Conservation (phyloP, 1,284 basidiomycete genomes). For the Ceratobasidium sp. region DNA sequence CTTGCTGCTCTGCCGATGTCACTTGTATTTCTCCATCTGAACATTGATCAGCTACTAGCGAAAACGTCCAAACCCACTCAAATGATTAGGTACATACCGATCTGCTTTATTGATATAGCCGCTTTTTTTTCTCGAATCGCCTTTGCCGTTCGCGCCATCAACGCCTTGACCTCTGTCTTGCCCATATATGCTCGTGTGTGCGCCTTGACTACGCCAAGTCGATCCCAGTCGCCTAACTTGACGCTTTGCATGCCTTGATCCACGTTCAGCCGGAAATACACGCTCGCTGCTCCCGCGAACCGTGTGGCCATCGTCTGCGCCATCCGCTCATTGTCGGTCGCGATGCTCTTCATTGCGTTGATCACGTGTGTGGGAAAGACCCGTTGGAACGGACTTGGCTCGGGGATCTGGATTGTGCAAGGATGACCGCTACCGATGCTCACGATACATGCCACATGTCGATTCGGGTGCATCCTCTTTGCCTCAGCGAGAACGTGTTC, state of each 20-base stretch:
- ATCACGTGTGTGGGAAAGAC: background rate
- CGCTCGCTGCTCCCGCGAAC: background rate
- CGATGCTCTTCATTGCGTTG: slow-evolving; percentile 6
- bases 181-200: slow-evolving; percentile 12
- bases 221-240: background rate
- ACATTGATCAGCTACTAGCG: too few relatives aligned
- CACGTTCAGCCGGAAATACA: slow-evolving; percentile 30
- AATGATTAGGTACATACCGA: too few relatives aligned
- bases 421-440: slow-evolving; percentile 26
- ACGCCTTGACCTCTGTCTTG: background rate
- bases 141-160: background rate
- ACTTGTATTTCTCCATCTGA: too few relatives aligned
- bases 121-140: background rate
- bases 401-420: slow-evolving; percentile 4
- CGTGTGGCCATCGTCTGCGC: slow-evolving; percentile 10
- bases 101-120: background rate
- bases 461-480: slow-evolving; percentile 2
- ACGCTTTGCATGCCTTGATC: slow-evolving; percentile 19
- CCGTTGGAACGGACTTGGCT: background rate
- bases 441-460: slow-evolving; percentile 13
- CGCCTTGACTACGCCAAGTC: slow-evolving; percentile 5
- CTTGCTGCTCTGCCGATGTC: too few relatives aligned
- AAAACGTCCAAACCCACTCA: too few relatives aligned
- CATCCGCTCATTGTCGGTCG: slow-evolving; percentile 33
- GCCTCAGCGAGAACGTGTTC: slow-evolving; percentile 29